These are phyloP conservation scores for Ceratobasidium sp. DNA, from an alignment of 1,284 basidiomycete species.

Conservation along the genomic window DNA sequence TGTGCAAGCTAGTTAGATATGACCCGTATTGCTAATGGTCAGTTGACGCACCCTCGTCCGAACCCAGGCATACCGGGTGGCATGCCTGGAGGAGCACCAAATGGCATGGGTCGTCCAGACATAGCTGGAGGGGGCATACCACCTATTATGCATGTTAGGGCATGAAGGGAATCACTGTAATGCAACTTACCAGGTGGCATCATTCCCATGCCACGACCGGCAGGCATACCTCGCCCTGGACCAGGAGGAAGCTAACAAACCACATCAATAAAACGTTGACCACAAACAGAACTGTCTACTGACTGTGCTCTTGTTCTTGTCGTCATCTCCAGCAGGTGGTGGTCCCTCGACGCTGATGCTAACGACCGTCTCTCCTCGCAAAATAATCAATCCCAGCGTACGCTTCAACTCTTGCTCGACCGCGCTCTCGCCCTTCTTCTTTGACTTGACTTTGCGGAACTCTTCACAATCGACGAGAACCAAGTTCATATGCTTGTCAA, in stretches of 20 bases:
- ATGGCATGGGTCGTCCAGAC: constrained; percentile 83
- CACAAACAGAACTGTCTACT: constrained; percentile 1
- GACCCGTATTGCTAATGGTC: background rate
- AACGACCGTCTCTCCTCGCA: constrained; percentile 96
- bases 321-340: constrained; percentile 88
- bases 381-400: constrained; percentile 91
- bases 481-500: constrained; percentile 99
- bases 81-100: constrained; percentile 60
- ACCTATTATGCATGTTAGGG: constrained; percentile 9
- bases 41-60: constrained; percentile 49
- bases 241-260: constrained; percentile 76
- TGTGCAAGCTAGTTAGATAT: constrained; percentile 1
- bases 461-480: constrained; percentile 98
- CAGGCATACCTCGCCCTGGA: constrained; percentile 92
- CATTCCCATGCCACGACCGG: constrained; percentile 96
- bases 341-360: constrained; percentile 95
- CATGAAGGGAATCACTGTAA: constrained; percentile 25
- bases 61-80: constrained; percentile 88
- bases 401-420: constrained; percentile 96
- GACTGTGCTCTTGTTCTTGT: constrained; percentile 56
- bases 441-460: constrained; percentile 86
- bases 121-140: constrained; percentile 62
- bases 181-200: constrained; percentile 80
- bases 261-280: background rate
- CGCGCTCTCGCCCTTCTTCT: constrained; percentile 74